A percentile compares a stretch with the other conserved stretches of the same genome.
Evolutionary conservation across 768 basidiomycete species (phyloP).

Genomic region (Lanmaoa pseudosensibilis): DNA sequence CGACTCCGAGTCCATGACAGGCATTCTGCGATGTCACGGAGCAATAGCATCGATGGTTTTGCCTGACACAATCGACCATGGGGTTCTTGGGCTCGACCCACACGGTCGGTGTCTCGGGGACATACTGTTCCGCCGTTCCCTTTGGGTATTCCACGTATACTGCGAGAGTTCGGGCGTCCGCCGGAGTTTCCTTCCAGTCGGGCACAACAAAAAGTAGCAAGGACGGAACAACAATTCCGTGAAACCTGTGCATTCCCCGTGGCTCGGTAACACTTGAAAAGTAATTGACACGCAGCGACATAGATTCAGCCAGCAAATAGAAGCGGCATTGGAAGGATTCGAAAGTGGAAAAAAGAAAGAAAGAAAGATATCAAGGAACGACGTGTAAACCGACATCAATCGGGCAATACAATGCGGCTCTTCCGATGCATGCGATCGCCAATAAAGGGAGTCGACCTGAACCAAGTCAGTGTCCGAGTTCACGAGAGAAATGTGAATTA

Average conservation of each 20-base stretch:
- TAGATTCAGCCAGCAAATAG: not conserved
- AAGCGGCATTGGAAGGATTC: not conserved
- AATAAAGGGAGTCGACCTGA: not conserved
- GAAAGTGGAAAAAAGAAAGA: not conserved
- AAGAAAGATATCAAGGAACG: not conserved
- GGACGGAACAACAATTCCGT: not conserved
- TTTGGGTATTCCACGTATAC: not conserved
- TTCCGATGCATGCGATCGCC: constrained; percentile 5
- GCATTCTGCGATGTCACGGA: not conserved
- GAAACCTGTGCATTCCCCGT: not conserved
- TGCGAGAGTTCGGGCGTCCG: too few species aligned
- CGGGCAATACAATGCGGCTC: constrained; percentile 1
- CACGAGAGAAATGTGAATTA: not conserved
- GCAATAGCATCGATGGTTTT: not conserved
- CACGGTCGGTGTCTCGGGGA: too few species aligned
- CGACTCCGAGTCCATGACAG: not conserved
- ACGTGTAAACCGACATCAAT: not conserved
- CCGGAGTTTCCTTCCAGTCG: not conserved
- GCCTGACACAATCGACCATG: not conserved
- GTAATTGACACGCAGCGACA: not conserved
- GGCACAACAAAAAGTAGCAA: not conserved
- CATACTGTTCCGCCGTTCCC: not conserved
- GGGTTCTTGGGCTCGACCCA: not conserved
- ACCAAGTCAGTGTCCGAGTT: not conserved
- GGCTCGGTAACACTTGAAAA: not conserved